Percentiles rank a stretch among this genome's conserved stretches.
These are phyloP conservation scores for Coemansia sp. DNA, from an alignment of 192 early-diverging fungal species.

Conservation along the genomic window DNA sequence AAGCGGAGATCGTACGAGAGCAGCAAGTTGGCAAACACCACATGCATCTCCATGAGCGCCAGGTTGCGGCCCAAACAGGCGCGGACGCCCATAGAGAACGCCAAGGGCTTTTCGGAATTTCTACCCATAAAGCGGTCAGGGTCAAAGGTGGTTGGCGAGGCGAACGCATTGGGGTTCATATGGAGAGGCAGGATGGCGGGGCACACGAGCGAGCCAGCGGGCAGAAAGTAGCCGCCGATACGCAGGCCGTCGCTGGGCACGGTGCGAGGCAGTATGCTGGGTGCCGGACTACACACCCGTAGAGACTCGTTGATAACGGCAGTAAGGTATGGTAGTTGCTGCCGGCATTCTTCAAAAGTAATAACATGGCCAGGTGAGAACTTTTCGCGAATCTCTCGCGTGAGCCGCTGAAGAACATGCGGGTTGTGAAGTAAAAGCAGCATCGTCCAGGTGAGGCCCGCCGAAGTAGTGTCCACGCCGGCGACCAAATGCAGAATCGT, in stretches of 20 bases:
- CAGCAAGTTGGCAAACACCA: slow-evolving; percentile 47
- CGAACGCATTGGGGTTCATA: slow-evolving; percentile 27
- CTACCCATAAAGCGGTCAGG: slow-evolving; percentile 46
- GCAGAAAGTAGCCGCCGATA: slow-evolving; percentile 39
- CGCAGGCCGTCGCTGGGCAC: slow-evolving; percentile 31
- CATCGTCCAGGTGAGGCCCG: slow-evolving; percentile 47
- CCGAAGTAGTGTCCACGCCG: slow-evolving; percentile 49
- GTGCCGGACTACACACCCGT: slow-evolving; percentile 37
- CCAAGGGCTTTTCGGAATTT: slow-evolving; percentile 8
- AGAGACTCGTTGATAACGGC: slow-evolving; percentile 52
- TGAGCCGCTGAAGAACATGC: slow-evolving; percentile 14
- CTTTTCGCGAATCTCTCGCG: slow-evolving; percentile 23
- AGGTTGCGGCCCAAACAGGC: slow-evolving; percentile 54
- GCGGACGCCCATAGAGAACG: slow-evolving; percentile 56
- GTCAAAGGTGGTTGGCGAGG: slow-evolving; percentile 17
- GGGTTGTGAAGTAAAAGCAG: slow-evolving; percentile 44
- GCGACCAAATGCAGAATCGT: slow-evolving; percentile 44
- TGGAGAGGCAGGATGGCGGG: slow-evolving; percentile 32
- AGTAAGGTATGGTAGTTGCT: slow-evolving; percentile 35
- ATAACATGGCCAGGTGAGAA: slow-evolving; percentile 18
- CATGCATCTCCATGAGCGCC: slow-evolving; percentile 53
- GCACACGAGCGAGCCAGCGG: slow-evolving; percentile 46
- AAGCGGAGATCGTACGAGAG: slow-evolving; percentile 25
- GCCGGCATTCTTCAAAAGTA: slow-evolving; percentile 18
- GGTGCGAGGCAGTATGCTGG: slow-evolving; percentile 38